Evolutionary conservation across 2,329 filamentous ascomycete genomes (phyloP), one percentile per base, ranked within the genome.

Genomic region (Hypomyces perniciosus): DNA sequence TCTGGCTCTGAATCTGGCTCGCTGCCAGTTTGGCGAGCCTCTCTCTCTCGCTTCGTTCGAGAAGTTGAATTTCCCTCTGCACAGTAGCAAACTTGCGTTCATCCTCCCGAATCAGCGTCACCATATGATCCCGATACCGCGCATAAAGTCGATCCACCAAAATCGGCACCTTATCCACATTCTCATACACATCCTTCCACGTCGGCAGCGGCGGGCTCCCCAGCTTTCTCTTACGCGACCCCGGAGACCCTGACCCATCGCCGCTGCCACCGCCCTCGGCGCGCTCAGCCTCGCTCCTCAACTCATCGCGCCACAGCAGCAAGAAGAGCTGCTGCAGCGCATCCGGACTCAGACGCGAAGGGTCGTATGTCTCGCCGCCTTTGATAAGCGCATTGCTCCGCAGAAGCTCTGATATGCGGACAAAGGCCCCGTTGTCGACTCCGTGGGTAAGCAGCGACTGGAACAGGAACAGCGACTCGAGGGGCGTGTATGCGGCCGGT

Each of bases 381-480:
- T 80, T 84, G 65, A 97, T 77, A 55, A 90, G 76, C 13, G 80
- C 74, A 66, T 95, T 90, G 62, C 77, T 83, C 68, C 80, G 85
- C 56, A 97, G 80, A 53, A 85, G 72, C 57, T 86, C 79, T 52
- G 90, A 90, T 56, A 93, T 88, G 59, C 77, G 78, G 62, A 73
- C 72, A 71, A 95, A 93, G 65, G 80, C 82, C 55, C 76, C 68
- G 47, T 81, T 73, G 58, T 83, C 79, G 57, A 83, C 74, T 64
- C 86, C 86, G 68, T 87, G 78, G 59, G 76, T 75, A 59, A 83
- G 78, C 57, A 95, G 78, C 54, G 85, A 85, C 71, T 92, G 88
- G 72, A 93, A 92, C 63, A 95, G 79, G 59, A 93, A 80, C 55
- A 95, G 79, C 64, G 85, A 87, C 78, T 95, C 90, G 75, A 95